A percentile compares a stretch with the other conserved stretches of the same genome.
phyloP scores from a whole-genome alignment of 129 eudicot genomes.

The Lonicera japonica region DNA sequence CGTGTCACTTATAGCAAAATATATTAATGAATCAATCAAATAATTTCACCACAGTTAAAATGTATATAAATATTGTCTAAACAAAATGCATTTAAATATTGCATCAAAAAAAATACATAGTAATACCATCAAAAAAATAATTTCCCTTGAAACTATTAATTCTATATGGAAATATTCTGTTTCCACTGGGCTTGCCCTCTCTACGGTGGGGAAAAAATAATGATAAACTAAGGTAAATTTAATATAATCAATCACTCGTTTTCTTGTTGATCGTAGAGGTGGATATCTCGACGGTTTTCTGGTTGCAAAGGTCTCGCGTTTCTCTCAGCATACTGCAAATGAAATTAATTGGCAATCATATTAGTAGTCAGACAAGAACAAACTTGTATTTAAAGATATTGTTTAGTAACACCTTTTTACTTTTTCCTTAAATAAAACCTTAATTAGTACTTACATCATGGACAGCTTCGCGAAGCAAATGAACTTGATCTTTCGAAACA shows the following conservation, averaged over 20 bases:
- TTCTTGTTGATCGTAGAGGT: constrained; percentile 4
- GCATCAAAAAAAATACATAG: no score
- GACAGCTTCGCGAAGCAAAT: constrained; percentile 16
- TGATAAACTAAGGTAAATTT: background rate
- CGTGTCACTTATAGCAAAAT: no score
- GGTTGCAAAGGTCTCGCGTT: constrained; percentile 29
- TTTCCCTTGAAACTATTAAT: no score
- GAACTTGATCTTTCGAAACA: constrained; percentile 10
- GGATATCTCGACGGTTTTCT: constrained; percentile 5
- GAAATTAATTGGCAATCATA: background rate
- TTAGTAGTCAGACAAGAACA: no score
- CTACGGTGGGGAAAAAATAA: background rate
- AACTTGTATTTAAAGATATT: background rate
- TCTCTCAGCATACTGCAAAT: constrained; percentile 17
- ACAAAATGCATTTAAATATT: no score
- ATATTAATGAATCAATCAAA: no score
- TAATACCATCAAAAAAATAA: no score
- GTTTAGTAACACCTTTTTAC: background rate
- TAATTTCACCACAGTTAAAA: no score
- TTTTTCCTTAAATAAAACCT: no score
- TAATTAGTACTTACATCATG: constrained; percentile 10
- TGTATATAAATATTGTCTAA: no score
- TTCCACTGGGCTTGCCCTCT: background rate
- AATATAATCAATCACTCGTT: background rate
- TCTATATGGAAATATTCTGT: background rate